Conservation (phyloP, 352 stramenopile species). For the Pythium scleroteichum region DNA sequence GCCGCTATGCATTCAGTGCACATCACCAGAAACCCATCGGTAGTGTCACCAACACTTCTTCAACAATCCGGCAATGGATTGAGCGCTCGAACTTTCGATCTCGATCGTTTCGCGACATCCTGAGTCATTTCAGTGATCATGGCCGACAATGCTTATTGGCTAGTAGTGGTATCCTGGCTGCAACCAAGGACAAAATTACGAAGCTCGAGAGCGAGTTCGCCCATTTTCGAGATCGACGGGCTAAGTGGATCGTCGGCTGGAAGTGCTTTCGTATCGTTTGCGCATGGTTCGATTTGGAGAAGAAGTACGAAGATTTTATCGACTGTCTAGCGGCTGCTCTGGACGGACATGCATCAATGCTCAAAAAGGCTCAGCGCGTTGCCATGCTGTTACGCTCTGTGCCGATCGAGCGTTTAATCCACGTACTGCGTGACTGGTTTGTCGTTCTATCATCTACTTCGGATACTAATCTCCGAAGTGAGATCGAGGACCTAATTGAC, state of each 20-base stretch:
- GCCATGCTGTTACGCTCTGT: slow-evolving; percentile 33
- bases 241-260: slow-evolving; percentile 60
- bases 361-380: slow-evolving; percentile 36
- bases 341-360: slow-evolving; percentile 49
- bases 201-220: slow-evolving; percentile 38
- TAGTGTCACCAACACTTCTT: slow-evolving; percentile 16
- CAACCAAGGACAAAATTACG: slow-evolving; percentile 30
- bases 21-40: slow-evolving; percentile 32
- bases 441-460: slow-evolving; percentile 2
- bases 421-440: slow-evolving; percentile 54
- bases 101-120: slow-evolving; percentile 27
- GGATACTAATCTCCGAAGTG: not conserved
- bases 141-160: slow-evolving; percentile 12
- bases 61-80: slow-evolving; percentile 27
- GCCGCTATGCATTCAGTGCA: slow-evolving; percentile 36
- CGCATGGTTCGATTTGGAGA: slow-evolving; percentile 51
- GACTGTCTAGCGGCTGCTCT: slow-evolving; percentile 54
- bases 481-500: slow-evolving; percentile 38
- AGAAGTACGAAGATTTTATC: slow-evolving; percentile 35
- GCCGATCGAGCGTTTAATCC: slow-evolving; percentile 27
- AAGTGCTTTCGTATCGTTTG: slow-evolving; percentile 63
- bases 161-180: not conserved
- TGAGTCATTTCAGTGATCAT: slow-evolving; percentile 38
- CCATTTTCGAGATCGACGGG: slow-evolving; percentile 28
- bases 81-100: slow-evolving; percentile 7